Base-by-base conservation (phyloP, 805 yeast species). In the Pichia deserticola region DNA sequence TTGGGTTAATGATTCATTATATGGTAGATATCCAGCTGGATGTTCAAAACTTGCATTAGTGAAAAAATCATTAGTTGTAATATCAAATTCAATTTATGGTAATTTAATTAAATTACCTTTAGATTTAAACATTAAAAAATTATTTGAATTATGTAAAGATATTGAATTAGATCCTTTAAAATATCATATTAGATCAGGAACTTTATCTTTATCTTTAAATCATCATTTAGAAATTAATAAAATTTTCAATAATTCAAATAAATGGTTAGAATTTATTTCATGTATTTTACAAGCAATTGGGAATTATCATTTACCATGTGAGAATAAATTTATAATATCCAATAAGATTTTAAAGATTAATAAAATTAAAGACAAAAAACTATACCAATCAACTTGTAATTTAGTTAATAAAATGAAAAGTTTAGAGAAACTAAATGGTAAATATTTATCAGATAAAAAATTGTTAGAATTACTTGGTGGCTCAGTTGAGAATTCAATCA, bases 11-110 rank as follows among this genome's bases (percentile, higher is more conserved):
- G 62, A 62, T 7, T 61, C 70, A 38, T 69, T 76, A 1, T 66
- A 65, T 49, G 72, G 66, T 27, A 69, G 80, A 47, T 76, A 73
- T 49, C 82, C 82, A 0, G 75, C 78, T 25, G 82, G 82, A 0
- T 72, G 79, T 2, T 75, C 81, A 4, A 73, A 72, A 56, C 72
- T 68, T 53, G 65, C 72, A 3, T 56, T 77, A 32, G 60, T 73
- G 13, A 69, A 72, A 37, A 74, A 70, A 44, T 60, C 73, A 1
- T 52, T 77, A 3, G 64, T 68, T 35, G 39, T 59, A 5, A 51
- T 73, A 29, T 67, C 72, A 0, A 66, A 69, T 27, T 70, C 70
- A 50, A 45, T 55, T 5, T 57, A 67, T 54, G 70, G 80, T 5
- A 60, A 58, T 36, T 51, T 76, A 34, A 58, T 77, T 5, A 67